Conservation (phyloP, 257 asterid species). For the Nyctanthes arbortristis region DNA sequence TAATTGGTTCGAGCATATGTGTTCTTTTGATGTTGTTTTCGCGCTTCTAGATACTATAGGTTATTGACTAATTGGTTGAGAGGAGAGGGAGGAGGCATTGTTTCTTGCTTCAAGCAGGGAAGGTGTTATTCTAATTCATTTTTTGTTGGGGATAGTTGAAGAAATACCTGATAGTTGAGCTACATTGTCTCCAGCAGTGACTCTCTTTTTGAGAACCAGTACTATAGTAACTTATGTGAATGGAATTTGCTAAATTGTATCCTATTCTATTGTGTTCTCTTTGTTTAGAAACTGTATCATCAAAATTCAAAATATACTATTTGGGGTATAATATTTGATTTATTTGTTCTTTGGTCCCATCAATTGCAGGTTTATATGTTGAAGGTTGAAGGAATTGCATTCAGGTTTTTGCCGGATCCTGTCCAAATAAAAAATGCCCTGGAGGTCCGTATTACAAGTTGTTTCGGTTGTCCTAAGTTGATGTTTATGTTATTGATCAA, state of each 20-base stretch:
- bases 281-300: background rate
- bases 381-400: constrained; percentile 98
- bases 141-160: background rate
- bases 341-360: constrained; percentile 1
- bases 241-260: background rate
- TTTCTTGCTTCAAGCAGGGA: background rate
- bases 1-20: background rate
- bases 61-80: background rate
- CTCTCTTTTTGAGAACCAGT: background rate
- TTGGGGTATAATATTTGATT: background rate
- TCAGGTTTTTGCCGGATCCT: constrained; percentile 92
- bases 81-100: background rate
- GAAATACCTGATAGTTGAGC: background rate
- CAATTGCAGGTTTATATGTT: constrained; percentile 81
- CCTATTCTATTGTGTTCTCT: background rate
- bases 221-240: background rate
- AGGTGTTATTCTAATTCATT: background rate
- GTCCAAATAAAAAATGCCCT: constrained; percentile 85
- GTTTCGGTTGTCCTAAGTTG: constrained; percentile 15
- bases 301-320: background rate
- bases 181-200: background rate
- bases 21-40: background rate
- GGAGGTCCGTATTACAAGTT: constrained; percentile 57
- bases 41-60: background rate
- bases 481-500: background rate